Evolutionary conservation across 2,329 filamentous ascomycete species (phyloP).

Genomic region (Penicillium italicum): DNA sequence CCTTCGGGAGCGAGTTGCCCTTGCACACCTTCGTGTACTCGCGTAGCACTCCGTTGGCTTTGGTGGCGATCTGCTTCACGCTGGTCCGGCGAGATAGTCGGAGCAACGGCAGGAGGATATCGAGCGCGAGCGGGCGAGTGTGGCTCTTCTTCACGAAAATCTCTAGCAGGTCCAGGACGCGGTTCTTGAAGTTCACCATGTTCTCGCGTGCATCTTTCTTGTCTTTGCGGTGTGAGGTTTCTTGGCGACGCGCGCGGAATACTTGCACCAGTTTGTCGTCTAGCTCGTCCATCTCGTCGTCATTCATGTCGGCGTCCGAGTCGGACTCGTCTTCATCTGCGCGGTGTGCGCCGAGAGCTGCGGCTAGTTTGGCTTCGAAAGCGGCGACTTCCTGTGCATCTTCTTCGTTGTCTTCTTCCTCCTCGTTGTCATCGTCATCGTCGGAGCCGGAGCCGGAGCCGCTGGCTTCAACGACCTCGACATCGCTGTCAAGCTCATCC

Average conservation of each 20-base stretch:
- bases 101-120: slow-evolving; percentile 72
- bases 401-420: slow-evolving; percentile 45
- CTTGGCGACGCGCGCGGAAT: slow-evolving; percentile 72
- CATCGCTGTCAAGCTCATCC: slow-evolving; percentile 34
- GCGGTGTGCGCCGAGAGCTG: slow-evolving; percentile 69
- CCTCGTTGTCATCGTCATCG: slow-evolving; percentile 38
- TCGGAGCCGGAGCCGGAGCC: slow-evolving; percentile 46
- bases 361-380: slow-evolving; percentile 72
- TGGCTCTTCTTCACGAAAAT: slow-evolving; percentile 81
- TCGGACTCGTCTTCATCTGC: slow-evolving; percentile 58
- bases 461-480: slow-evolving; percentile 39
- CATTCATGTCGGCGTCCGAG: slow-evolving; percentile 86
- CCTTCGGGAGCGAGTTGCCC: slow-evolving; percentile 44
- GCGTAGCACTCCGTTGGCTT: slow-evolving; percentile 68
- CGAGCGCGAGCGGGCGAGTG: slow-evolving; percentile 62
- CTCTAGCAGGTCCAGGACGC: slow-evolving; percentile 80
- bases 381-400: slow-evolving; percentile 52
- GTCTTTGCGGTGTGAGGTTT: slow-evolving; percentile 70
- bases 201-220: slow-evolving; percentile 83
- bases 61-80: slow-evolving; percentile 70
- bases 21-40: slow-evolving; percentile 65
- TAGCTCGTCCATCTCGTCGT: slow-evolving; percentile 89
- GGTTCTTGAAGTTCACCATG: slow-evolving; percentile 91
- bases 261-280: slow-evolving; percentile 80
- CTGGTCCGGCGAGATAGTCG: slow-evolving; percentile 70